Evolutionary conservation across 305 asterid species (phyloP), one percentile per base, ranked within the genome.

Genomic region (Andrographis paniculata): DNA sequence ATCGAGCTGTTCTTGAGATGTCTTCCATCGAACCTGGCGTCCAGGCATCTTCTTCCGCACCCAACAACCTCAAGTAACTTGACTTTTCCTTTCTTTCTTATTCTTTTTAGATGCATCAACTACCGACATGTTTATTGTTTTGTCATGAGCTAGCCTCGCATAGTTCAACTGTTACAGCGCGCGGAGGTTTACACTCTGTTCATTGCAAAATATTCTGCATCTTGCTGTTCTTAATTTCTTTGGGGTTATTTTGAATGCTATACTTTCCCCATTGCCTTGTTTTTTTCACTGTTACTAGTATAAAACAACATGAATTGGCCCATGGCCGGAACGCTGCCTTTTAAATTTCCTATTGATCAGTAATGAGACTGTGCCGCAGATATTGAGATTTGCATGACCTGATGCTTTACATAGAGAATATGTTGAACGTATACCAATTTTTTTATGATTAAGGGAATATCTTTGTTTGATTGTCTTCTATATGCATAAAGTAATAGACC

Each of bases 1-100:
- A 82, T 71, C 87, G 91, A 33, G 94, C 94, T 48, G 86, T 82
- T 43, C 59, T 85, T 12, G 94, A 89, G 79, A 89, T 89, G 93
- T 73, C 93, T 18, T 69, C 94, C 13, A 55, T 85, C 42, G 91
- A 82, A 58, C 84, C 87, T 10, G 56, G 59, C 42, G 58, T 41
- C 24, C 49, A 47, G 37, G 64, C 70, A 2, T 76, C 94, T 56
- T 73, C 87, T 16, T 69, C 87, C 23, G 65, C 73, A 49, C 65
- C 55, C n/a, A 41, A 42, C 58, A 69, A 77, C 47, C 67, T 71
- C 66, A 74, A 70, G 95, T 84, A 73, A 67, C 15, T 66, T 10
- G 55, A 28, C 22, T 20, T 4, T 53, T n/a, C 21, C 18, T 12
- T 24, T 27, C 42, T 28, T 39, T n/a, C 57, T 9, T 33, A 33